Evolutionary conservation across 495 filamentous ascomycete genomes (phyloP).

Genomic region (Aspergillus conjunctus): DNA sequence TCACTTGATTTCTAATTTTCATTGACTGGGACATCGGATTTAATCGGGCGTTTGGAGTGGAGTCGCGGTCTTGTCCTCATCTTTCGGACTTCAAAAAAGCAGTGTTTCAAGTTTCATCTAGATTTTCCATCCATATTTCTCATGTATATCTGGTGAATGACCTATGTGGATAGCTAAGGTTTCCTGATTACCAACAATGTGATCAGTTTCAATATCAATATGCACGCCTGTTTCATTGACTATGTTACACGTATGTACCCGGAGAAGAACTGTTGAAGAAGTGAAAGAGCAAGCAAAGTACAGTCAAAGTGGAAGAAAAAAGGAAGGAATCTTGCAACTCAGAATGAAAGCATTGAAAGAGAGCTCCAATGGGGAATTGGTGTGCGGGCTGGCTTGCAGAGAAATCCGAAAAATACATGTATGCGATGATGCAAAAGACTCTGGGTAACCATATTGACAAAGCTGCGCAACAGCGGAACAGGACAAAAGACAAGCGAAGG

Average conservation of each 20-base stretch:
- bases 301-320: constrained; percentile 3
- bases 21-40: constrained; percentile 27
- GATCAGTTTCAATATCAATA: constrained; percentile 2
- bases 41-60: constrained; percentile 35
- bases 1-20: constrained; percentile 19
- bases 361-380: constrained; percentile 21
- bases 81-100: constrained; percentile 25
- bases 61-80: constrained; percentile 26
- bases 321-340: constrained; percentile 9
- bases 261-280: background rate
- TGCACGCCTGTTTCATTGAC: constrained; percentile 7
- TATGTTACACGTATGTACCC: constrained; percentile 17
- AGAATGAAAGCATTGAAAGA: constrained; percentile 16
- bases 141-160: constrained; percentile 2
- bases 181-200: background rate
- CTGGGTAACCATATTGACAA: constrained; percentile 19
- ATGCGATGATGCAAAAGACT: constrained; percentile 17
- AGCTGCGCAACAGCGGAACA: constrained; percentile 18
- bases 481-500: background rate
- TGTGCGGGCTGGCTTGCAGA: constrained; percentile 12
- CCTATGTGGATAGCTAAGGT: background rate
- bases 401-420: constrained; percentile 20
- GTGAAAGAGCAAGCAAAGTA: constrained; percentile 10
- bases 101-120: constrained; percentile 12
- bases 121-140: background rate